Evolutionary conservation across 768 basidiomycete genomes (phyloP).

Genomic region (Leccinellum luteum): DNA sequence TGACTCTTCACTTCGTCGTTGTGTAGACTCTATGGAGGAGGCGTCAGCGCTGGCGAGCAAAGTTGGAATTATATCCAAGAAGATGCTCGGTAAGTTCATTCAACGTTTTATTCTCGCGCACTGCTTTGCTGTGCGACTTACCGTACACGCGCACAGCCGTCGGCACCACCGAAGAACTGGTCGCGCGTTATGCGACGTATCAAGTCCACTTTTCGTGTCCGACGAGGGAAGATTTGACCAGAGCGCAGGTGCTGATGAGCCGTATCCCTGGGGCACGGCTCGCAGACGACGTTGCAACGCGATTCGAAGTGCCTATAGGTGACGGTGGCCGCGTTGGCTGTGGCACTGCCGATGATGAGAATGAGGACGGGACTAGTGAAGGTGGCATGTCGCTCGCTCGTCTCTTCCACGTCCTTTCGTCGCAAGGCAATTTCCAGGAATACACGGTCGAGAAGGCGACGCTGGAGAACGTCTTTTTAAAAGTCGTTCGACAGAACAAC

Average conservation of each 20-base stretch:
- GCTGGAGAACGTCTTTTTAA: slow-evolving; percentile 70
- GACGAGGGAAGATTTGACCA: slow-evolving; percentile 55
- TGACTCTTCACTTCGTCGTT: not conserved
- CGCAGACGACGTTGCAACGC: slow-evolving; percentile 72
- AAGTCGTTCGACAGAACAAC: slow-evolving; percentile 63
- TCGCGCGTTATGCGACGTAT: slow-evolving; percentile 67
- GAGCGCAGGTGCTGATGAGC: slow-evolving; percentile 60
- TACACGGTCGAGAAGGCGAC: slow-evolving; percentile 71
- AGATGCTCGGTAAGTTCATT: slow-evolving; percentile 55
- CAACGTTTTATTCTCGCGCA: not conserved
- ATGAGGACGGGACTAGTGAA: not conserved
- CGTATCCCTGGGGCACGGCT: slow-evolving; percentile 59
- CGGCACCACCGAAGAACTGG: slow-evolving; percentile 62
- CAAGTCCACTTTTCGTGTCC: slow-evolving; percentile 74
- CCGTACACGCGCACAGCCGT: slow-evolving; percentile 43
- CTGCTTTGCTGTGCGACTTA: not conserved
- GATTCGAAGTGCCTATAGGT: slow-evolving; percentile 66
- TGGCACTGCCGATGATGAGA: too few relatives aligned
- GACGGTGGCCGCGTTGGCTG: too few relatives aligned
- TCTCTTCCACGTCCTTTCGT: slow-evolving; percentile 56
- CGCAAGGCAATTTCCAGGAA: slow-evolving; percentile 54
- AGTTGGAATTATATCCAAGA: slow-evolving; percentile 73
- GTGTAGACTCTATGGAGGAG: slow-evolving; percentile 88
- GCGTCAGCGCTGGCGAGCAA: slow-evolving; percentile 73
- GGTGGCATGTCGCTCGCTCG: slow-evolving; percentile 48